Evolutionary conservation across 305 asterid genomes (phyloP), one percentile per base, ranked within the genome.

Genomic region (Fraxinus sp.): DNA sequence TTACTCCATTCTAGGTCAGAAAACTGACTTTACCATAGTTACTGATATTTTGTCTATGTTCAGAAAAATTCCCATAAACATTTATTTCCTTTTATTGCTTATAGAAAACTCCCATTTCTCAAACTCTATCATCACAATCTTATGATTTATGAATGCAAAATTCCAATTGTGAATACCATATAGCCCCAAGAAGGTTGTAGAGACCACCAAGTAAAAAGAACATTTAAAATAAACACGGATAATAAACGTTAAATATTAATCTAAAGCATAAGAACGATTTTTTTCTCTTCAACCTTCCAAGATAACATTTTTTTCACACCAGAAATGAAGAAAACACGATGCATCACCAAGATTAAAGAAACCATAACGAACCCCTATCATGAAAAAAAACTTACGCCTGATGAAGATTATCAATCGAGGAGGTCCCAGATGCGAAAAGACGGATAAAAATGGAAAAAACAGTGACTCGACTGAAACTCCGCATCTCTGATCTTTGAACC

Each of bases 331-430:
- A 68, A 20, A 62, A 80, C 1, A 33, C 30, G 86, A 77, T 77
- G 89, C 89, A 78, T 37, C 52, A 59, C 59, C 22, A 30, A 77
- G 62, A 79, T 85, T 84, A 79, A 73, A 52, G 78, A 37, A 80
- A 37, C 24, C 4, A 20, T 62, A 46, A 74, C n/a, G 85, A 43
- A 24, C 14, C 52, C 68, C 64, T 24, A 81, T 77, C 78, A 46
- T 13, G 81, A 37, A 22, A 35, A 55, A 64, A 20, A 28, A 87
- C 98, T 96, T 90, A 96, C 99, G 99, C 97, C 89, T 91, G 97
- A 78, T 88, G 97, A 83, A 89, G 89, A 89, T 90, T 86, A 4
- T 91, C 97, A 81, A 88, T 77, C 18, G 93, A 89, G 75, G 66
- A 82, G 2, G 93, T 87, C 84, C 92, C 90, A 83, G 86, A 85